A percentile compares a stretch with the other conserved stretches of the same genome.
These are phyloP conservation scores for Cladophialophora bantiana DNA, from an alignment of 2,329 filamentous ascomycete species.

Conservation along the genomic window DNA sequence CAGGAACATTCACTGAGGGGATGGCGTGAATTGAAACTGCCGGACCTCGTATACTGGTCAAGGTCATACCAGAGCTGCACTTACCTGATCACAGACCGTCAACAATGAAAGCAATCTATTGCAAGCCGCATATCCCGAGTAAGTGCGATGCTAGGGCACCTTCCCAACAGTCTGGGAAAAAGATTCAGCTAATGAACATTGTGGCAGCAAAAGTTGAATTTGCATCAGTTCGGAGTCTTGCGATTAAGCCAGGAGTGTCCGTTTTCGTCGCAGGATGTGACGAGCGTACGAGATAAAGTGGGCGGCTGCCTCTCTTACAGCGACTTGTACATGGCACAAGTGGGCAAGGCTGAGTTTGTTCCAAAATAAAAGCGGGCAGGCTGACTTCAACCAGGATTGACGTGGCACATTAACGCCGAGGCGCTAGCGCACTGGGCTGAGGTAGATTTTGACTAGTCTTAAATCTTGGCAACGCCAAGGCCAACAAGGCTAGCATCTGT, in stretches of 20 bases:
- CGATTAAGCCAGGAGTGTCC: neutral
- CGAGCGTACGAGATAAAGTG: neutral
- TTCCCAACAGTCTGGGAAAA: neutral
- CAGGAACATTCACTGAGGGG: neutral
- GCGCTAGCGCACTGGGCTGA: neutral
- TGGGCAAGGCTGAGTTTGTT: neutral
- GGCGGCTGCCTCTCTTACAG: neutral
- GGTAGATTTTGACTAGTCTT: neutral
- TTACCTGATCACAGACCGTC: neutral
- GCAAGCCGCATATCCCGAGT: neutral
- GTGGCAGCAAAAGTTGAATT: neutral
- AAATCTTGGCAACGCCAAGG: slow-evolving; percentile 1
- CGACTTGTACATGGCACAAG: neutral
- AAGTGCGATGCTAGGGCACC: neutral
- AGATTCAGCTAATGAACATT: neutral
- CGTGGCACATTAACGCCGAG: neutral
- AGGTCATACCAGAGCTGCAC: neutral
- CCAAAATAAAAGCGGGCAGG: neutral
- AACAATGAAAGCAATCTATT: neutral
- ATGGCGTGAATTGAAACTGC: neutral
- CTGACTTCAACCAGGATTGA: neutral
- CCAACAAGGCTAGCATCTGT: neutral
- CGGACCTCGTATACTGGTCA: neutral
- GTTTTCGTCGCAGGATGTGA: neutral
- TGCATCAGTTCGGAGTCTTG: neutral